Percentiles rank a stretch among this genome's conserved stretches.
These are phyloP conservation scores for Dictyostelium brefeldianum DNA, from an alignment of 78 protist species.

Conservation along the genomic window DNA sequence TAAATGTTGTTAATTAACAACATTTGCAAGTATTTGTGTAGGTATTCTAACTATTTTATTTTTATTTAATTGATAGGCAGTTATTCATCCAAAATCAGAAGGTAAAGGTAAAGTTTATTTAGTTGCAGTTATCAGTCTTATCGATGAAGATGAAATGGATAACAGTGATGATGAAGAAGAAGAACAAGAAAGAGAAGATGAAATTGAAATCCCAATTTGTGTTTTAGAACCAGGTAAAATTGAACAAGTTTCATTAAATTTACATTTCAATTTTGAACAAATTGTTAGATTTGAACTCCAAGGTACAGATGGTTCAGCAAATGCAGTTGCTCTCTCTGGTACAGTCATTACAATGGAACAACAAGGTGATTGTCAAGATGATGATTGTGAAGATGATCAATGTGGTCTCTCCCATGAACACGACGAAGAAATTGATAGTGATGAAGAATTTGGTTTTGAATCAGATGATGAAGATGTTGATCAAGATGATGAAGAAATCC, in stretches of 20 bases:
- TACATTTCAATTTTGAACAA: not conserved
- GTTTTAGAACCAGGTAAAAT: conserved; percentile 24
- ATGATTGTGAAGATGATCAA: conserved; percentile 23
- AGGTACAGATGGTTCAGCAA: not conserved
- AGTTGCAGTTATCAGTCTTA: conserved; percentile 8
- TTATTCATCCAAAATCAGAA: not conserved
- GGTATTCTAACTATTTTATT: too few species aligned
- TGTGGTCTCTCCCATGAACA: not conserved
- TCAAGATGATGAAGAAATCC: not conserved
- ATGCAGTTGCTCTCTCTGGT: conserved; percentile 1
- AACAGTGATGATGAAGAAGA: conserved; percentile 4
- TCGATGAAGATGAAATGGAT: not conserved
- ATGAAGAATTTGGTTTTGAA: not conserved
- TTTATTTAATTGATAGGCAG: not conserved
- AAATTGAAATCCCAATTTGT: conserved; percentile 16
- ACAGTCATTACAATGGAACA: not conserved
- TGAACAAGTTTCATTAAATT: not conserved
- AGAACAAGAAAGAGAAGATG: not conserved
- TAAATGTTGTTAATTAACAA: too few species aligned
- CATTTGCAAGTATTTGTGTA: too few species aligned
- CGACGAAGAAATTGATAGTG: conserved; percentile 27
- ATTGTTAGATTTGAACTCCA: conserved; percentile 1
- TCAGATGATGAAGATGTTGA: not conserved
- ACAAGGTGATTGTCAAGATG: not conserved
- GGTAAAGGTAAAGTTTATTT: conserved; percentile 16